Base-by-base conservation (phyloP, 2,329 filamentous ascomycete species). In the Dactylonectria estremocensis region DNA sequence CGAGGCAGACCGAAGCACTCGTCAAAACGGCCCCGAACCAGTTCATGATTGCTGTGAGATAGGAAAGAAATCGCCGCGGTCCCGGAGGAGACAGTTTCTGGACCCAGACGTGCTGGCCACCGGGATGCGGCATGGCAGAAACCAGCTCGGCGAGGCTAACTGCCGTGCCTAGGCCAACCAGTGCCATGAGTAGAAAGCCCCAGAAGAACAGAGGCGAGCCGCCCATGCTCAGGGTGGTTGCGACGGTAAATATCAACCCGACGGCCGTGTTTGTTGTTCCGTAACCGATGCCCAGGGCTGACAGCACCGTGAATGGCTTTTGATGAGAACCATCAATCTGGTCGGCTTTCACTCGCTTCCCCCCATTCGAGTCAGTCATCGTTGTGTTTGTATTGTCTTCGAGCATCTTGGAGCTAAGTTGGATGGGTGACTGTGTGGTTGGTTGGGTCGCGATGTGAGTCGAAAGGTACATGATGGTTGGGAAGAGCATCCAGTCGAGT, bases 31-130 rank as follows among this genome's bases (percentile, higher is more conserved):
- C 37, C 8, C 37, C 37, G n/a, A 43, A 43, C 37, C 37, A 43
- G 14, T 16, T 43, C 37, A 43, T n/a, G 37, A 63, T 22, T 0
- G 53, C 61, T 2, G 56, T 46, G 6, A 63, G 16, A 22, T 63
- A 58, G 16, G 61, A 57, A 9, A 64, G n/a, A 3, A 52, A 22
- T 13, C 24, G 52, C 13, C 33, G 35, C 11, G 46, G 61, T 11
- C 35, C 61, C 4, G 57, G 37, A 6, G 35, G 33, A 18, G 61
- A 57, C 6, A 43, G 7, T 5, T 5, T 16, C n/a, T 43, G 14
- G 3, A 20, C 18, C 61, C 61, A 64, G n/a, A 52, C 57, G 9
- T 64, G 58, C 45, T 58, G 46, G 3, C 61, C 61, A 22, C 61
- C 53, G 3, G 61, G 31, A 16, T 64, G 61, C 10, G 61, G 46